Base-by-base conservation (phyloP, 805 yeast species). In the Torulaspora indica region DNA sequence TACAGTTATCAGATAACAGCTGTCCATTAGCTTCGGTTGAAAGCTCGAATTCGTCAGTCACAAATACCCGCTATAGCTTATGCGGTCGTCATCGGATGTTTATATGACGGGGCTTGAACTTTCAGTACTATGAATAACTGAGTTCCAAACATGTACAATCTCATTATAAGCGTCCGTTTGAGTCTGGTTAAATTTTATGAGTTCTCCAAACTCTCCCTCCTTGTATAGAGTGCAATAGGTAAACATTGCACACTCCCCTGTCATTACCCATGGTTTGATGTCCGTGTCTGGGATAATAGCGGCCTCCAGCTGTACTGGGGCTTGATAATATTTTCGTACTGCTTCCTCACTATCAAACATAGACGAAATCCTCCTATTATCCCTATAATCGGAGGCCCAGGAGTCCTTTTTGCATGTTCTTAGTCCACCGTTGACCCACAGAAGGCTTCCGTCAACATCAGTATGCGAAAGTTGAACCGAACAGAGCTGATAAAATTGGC, bases 371-470 rank as follows among this genome's bases (percentile, higher is more conserved):
- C 38, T 22, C 23, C 39, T 31, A 10, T 38, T 35, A 6, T 31
- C 40, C 13, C 20, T n/a, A 24, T 29, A 46, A 27, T 49, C 53
- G 8, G 28, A 20, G 13, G 40, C 44, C 53, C 51, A 49, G 1
- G 53, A 44, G 13, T 29, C 15, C 14, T 40, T 42, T 44, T 61
- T 64, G 47, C 70, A 66, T n/a, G 35, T 49, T 18, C 40, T 38
- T 9, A 59, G 51, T 12, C 67, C 68, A 2, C 67, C 68, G 40
- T 66, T 66, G 3, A 56, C 36, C 70, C 70, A 66, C 3, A 64
- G 52, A 5, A 64, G 51, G 8, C 42, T 24, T 2, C 44, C 43
- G 14, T 56, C 48, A 1, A 42, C 41, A 33, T 48, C 52, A 14
- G 60, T 51, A 40, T 64, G 69, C 1, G 57, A 63, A 5, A 63